Conservation (phyloP, 1,284 basidiomycete genomes). For the Mycena citricolor region DNA sequence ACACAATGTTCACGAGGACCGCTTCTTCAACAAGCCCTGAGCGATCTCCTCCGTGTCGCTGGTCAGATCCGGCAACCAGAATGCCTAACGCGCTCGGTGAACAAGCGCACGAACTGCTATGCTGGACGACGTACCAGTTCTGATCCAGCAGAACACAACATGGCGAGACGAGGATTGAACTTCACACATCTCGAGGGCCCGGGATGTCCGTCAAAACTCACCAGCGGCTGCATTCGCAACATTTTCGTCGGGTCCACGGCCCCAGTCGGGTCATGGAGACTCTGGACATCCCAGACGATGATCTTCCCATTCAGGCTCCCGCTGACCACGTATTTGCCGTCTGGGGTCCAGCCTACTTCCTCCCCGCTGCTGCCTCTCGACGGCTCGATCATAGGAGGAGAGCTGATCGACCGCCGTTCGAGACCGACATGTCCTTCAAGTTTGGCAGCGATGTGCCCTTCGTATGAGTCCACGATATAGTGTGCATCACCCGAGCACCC, state of each 20-base stretch:
- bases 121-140: constrained; percentile 67
- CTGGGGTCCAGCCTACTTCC: constrained; percentile 90
- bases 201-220: constrained; percentile 71
- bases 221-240: constrained; percentile 53
- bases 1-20: constrained; percentile 4
- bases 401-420: constrained; percentile 61
- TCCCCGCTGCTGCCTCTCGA: constrained; percentile 81
- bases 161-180: constrained; percentile 87
- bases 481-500: constrained; percentile 93
- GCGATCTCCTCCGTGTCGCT: constrained; percentile 21
- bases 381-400: constrained; percentile 64
- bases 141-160: constrained; percentile 84
- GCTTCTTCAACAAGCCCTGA: constrained; percentile 18
- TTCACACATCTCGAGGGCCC: constrained; percentile 81
- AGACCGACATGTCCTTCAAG: constrained; percentile 81
- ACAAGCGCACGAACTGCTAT: neutral
- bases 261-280: constrained; percentile 49
- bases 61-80: constrained; percentile 24
- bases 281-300: constrained; percentile 77
- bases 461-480: constrained; percentile 89
- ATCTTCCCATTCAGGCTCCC: constrained; percentile 84
- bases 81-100: constrained; percentile 18
- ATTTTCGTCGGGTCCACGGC: constrained; percentile 56
- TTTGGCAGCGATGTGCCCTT: constrained; percentile 79
- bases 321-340: constrained; percentile 83